phyloP scores from a whole-genome alignment of 2,329 filamentous ascomycete species.

The Alternaria sp. region DNA sequence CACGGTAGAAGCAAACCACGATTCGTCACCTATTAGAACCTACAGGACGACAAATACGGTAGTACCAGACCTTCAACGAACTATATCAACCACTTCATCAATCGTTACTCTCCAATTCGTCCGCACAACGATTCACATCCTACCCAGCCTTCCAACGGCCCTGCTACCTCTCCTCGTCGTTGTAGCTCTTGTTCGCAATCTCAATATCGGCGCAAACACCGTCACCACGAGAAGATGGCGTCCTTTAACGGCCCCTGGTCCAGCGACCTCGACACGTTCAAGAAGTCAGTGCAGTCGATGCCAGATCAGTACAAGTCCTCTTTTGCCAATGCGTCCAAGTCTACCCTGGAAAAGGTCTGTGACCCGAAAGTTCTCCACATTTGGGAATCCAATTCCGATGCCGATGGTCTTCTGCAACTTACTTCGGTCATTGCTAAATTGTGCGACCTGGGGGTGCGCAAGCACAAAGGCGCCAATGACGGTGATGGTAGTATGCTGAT shows the following conservation, averaged over 20 bases:
- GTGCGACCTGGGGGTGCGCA: constrained; percentile 31
- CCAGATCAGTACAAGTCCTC: constrained; percentile 35
- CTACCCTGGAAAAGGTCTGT: constrained; percentile 33
- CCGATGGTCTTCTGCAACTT: constrained; percentile 45
- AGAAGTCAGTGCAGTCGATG: constrained; percentile 35
- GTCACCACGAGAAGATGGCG: constrained; percentile 18
- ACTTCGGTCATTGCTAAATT: constrained; percentile 43
- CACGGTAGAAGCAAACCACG: constrained; percentile 11
- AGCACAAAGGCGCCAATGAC: constrained; percentile 19
- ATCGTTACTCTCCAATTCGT: constrained; percentile 2
- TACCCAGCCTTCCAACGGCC: neutral
- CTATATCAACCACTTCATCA: constrained; percentile 21
- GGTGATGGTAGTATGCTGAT: constrained; percentile 40
- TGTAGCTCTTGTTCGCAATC: neutral
- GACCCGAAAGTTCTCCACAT: constrained; percentile 38
- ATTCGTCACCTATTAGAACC: neutral
- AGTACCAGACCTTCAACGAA: constrained; percentile 12
- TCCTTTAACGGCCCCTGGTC: constrained; percentile 41
- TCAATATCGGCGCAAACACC: constrained; percentile 19
- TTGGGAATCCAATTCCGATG: constrained; percentile 46
- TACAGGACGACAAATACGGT: neutral
- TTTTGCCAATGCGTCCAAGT: constrained; percentile 32
- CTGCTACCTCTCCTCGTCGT: neutral
- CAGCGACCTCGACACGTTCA: constrained; percentile 33
- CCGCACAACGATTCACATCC: neutral